Base-by-base conservation (phyloP, 768 basidiomycete species). In the Suillus discolor region DNA sequence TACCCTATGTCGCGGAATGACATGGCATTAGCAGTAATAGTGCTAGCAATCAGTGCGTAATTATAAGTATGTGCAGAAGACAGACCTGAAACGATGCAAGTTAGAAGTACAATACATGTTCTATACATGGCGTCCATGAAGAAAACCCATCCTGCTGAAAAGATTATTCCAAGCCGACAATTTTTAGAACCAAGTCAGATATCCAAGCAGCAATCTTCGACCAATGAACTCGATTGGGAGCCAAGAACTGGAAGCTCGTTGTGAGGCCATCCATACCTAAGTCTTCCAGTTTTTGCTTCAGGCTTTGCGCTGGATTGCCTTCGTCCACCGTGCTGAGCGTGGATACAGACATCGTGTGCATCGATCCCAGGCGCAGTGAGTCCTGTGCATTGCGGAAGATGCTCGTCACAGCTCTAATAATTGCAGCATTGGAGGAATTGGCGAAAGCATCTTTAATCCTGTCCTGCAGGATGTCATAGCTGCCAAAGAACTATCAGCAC, bases 201-300 rank as follows among this genome's bases (percentile, higher is more conserved):
- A 93, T 91, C 90, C 90, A 93, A 63, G 87, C 85, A 66, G 91
- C 84, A 80, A 92, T 85, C 71, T 84, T 86, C 61, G 86, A 83
- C 66, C 86, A 87, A 31, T 84, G 82, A 20, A 81, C 82, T 57
- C 83, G 82, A 63, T 80, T 78, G 20, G 84, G 78, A 4, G 88
- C 82, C 41, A 92, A 75, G 79, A 94, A 94, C 66, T 85, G 82
- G 80, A 91, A 90, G 71, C 81, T 88, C 68, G 82, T 88, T n/a
- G 87, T 85, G 2, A 95, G 79, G 8, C 92, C 92, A 66, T 85
- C 84, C 91, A 94, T 92, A 36, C 81, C 81, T 62, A 89, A 73
- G 49, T 91, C 89, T 64, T 93, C 90, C 8, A 94, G 81, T 11
- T 79, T 81, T 60, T 82, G 82, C 51, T 85, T 85, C 8, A 85